phyloP scores from a whole-genome alignment of 2,329 filamentous ascomycete genomes.

The Teratosphaeria epicoccoides region DNA sequence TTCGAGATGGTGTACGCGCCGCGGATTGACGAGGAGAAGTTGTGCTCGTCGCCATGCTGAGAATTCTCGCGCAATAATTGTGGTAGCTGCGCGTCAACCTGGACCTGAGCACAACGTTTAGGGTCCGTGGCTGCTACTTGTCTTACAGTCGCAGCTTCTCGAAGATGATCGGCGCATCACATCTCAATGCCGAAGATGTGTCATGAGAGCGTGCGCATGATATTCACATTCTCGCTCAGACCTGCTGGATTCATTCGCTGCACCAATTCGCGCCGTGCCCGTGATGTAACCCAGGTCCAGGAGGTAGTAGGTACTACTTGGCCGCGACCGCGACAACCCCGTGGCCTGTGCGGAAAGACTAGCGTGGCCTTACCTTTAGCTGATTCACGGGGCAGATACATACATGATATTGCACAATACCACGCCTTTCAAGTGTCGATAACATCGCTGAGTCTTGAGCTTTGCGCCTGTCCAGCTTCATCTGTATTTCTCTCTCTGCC shows the following conservation, averaged over 20 bases:
- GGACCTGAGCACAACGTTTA: not conserved
- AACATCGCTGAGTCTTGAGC: not conserved
- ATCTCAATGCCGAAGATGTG: not conserved
- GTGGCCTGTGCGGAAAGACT: too few species aligned
- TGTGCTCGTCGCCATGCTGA: conserved; percentile 15
- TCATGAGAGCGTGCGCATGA: not conserved
- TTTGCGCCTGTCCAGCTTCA: not conserved
- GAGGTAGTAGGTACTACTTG: too few species aligned
- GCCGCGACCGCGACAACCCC: too few species aligned
- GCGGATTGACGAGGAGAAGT: conserved; percentile 8
- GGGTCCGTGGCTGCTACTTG: conserved; percentile 1
- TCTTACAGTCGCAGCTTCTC: conserved; percentile 2
- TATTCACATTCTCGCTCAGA: not conserved
- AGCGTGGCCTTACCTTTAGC: not conserved
- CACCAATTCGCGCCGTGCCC: too few species aligned
- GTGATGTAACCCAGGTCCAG: too few species aligned
- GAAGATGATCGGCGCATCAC: not conserved
- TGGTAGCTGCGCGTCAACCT: conserved; percentile 1
- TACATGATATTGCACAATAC: not conserved
- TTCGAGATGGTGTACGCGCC: conserved; percentile 20
- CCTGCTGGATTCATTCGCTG: too few species aligned
- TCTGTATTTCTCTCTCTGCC: too few species aligned
- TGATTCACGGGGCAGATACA: too few species aligned
- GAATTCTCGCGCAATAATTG: not conserved
- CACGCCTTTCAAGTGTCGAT: not conserved